Conservation (phyloP, 345 rosid species). For the Hibiscus syriacus region DNA sequence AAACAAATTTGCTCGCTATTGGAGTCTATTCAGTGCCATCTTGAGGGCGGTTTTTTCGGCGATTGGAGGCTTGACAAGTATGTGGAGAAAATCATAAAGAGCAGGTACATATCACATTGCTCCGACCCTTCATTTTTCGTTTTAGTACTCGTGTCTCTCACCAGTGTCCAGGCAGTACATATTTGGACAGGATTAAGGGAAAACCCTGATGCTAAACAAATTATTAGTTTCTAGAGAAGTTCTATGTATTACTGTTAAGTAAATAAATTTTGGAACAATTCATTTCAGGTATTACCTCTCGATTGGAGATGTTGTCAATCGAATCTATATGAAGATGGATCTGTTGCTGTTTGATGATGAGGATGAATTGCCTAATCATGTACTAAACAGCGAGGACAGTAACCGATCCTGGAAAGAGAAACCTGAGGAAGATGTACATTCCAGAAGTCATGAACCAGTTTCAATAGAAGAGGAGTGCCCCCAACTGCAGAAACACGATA, state of each 20-base stretch:
- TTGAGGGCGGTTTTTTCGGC: slow-evolving; percentile 83
- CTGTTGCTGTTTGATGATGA: slow-evolving; percentile 52
- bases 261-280: slow-evolving; percentile 10
- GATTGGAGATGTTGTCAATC: slow-evolving; percentile 54
- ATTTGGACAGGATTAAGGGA: neutral
- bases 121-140: neutral
- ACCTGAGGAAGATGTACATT: slow-evolving; percentile 26
- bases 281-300: slow-evolving; percentile 50
- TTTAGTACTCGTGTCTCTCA: neutral
- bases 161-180: neutral
- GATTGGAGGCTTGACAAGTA: slow-evolving; percentile 96
- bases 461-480: slow-evolving; percentile 26
- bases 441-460: slow-evolving; percentile 14
- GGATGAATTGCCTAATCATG: slow-evolving; percentile 42
- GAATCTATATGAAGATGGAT: slow-evolving; percentile 69
- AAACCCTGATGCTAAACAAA: neutral
- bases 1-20: slow-evolving; percentile 69
- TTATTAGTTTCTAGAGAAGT: neutral
- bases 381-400: slow-evolving; percentile 66
- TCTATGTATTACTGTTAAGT: neutral
- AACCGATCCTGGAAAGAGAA: slow-evolving; percentile 45
- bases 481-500: slow-evolving; percentile 17
- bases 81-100: slow-evolving; percentile 57
- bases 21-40: slow-evolving; percentile 69
- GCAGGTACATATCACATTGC: slow-evolving; percentile 36